Conservation (phyloP, 2,329 filamentous ascomycete genomes). For the Tolypocladium pustulatum region DNA sequence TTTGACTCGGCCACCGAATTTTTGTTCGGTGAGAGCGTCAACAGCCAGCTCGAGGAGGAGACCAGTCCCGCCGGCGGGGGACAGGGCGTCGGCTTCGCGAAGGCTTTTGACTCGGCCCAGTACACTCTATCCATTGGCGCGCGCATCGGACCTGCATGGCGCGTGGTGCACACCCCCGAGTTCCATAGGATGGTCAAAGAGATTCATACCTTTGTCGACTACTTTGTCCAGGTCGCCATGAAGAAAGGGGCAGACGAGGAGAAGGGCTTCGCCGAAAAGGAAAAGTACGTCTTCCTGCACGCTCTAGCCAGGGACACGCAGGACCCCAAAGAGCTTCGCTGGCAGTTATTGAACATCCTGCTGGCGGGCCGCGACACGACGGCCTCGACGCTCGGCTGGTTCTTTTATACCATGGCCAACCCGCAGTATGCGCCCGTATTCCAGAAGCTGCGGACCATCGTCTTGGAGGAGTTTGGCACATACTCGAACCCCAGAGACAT, state of each 20-base stretch:
- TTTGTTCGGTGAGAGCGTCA: conserved; percentile 48
- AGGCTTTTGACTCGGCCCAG: conserved; percentile 23
- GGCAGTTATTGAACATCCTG: conserved; percentile 24
- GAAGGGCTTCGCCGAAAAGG: conserved; percentile 4
- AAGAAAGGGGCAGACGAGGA: conserved; percentile 5
- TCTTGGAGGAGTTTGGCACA: conserved; percentile 40
- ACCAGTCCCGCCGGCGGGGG: conserved; percentile 7
- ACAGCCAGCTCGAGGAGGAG: conserved; percentile 25
- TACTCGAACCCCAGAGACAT: conserved; percentile 15
- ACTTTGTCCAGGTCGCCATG: conserved; percentile 52
- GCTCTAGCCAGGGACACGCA: conserved; percentile 21
- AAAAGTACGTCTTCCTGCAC: conserved; percentile 20
- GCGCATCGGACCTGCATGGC: conserved; percentile 30
- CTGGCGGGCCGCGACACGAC: conserved; percentile 48
- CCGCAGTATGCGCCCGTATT: conserved; percentile 24
- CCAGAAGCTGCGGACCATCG: conserved; percentile 27
- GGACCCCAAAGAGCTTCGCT: conserved; percentile 13
- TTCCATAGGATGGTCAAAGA: conserved; percentile 53
- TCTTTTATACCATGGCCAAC: conserved; percentile 30
- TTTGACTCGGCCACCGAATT: conserved; percentile 42
- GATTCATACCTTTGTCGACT: conserved; percentile 60
- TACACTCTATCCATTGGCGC: conserved; percentile 43
- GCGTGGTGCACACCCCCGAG: conserved; percentile 37
- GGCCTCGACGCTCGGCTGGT: conserved; percentile 36
- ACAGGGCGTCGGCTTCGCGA: conserved; percentile 17